Percentiles rank a stretch among this genome's conserved stretches.
Conservation (phyloP, 2,329 filamentous ascomycete species). For the Beauveria bassiana region DNA sequence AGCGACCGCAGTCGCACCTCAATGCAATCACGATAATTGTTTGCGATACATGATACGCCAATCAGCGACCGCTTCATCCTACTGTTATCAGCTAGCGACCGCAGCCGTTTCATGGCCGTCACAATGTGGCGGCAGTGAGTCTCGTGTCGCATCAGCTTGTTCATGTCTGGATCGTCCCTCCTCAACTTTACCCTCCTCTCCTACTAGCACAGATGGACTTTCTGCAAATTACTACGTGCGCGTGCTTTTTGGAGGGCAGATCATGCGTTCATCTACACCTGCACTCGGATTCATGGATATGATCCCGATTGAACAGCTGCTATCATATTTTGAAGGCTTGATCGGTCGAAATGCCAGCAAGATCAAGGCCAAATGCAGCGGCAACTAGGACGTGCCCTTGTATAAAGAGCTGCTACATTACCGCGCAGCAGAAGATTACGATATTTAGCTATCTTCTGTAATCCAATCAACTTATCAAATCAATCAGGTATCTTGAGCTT, state of each 20-base stretch:
- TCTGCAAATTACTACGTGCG: conserved; percentile 48
- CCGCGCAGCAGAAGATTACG: not conserved
- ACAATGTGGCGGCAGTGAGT: conserved; percentile 19
- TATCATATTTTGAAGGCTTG: conserved; percentile 65
- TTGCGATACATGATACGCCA: conserved; percentile 22
- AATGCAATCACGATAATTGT: conserved; percentile 24
- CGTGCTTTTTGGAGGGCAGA: conserved; percentile 62
- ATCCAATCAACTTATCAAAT: not conserved
- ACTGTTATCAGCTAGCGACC: conserved; percentile 19
- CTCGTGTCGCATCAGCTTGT: conserved; percentile 21
- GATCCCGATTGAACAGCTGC: conserved; percentile 55
- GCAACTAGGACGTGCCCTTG: conserved; percentile 5
- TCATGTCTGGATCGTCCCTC: conserved; percentile 19
- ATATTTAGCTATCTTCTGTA: not conserved
- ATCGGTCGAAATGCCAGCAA: conserved; percentile 46
- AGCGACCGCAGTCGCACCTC: conserved; percentile 14
- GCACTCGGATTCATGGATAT: conserved; percentile 62
- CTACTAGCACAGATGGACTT: conserved; percentile 40
- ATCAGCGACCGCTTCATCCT: conserved; percentile 16
- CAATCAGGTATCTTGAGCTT: conserved; percentile 18
- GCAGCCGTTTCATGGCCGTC: conserved; percentile 16
- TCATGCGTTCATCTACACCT: conserved; percentile 61
- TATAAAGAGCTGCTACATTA: not conserved
- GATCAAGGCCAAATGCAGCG: conserved; percentile 28
- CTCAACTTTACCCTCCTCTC: conserved; percentile 27